Evolutionary conservation across 2,329 filamentous ascomycete species (phyloP).

Genomic region (Trichoderma aggressivum): DNA sequence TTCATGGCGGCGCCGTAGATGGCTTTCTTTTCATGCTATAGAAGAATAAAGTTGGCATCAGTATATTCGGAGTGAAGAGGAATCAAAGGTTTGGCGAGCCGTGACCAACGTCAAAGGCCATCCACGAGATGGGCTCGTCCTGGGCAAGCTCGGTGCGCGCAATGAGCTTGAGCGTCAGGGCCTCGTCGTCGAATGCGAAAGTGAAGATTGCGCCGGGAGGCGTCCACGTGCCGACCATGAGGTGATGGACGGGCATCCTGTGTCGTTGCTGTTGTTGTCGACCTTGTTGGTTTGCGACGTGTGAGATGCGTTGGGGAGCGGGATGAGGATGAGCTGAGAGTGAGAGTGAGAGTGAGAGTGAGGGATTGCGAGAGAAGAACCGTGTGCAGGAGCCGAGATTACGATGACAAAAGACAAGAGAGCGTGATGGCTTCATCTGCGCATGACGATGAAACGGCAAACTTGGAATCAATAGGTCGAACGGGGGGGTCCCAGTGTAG

Average conservation of each 20-base stretch:
- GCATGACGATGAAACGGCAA: not conserved
- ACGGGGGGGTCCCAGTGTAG: not conserved
- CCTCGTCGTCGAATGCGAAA: conserved; percentile 81
- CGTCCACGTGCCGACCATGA: conserved; percentile 92
- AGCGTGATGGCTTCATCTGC: not conserved
- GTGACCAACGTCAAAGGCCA: conserved; percentile 76
- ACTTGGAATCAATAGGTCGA: not conserved
- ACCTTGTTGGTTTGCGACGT: not conserved
- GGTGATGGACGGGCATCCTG: conserved; percentile 72
- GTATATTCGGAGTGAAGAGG: not conserved
- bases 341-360: not conserved
- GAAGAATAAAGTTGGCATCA: too few species aligned
- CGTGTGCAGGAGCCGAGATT: not conserved
- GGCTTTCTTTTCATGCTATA: conserved; percentile 77
- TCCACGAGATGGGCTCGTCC: conserved; percentile 89
- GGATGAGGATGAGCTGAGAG: not conserved
- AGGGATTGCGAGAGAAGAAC: not conserved
- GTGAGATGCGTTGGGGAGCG: not conserved
- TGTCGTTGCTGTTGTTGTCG: not conserved
- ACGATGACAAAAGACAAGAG: not conserved
- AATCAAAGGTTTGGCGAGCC: not conserved
- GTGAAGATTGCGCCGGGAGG: conserved; percentile 88
- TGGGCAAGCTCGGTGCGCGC: conserved; percentile 78
- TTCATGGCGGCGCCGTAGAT: conserved; percentile 92
- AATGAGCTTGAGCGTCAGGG: conserved; percentile 67